Base-by-base conservation (phyloP, 129 eudicot genomes). In the Artemisia annua region DNA sequence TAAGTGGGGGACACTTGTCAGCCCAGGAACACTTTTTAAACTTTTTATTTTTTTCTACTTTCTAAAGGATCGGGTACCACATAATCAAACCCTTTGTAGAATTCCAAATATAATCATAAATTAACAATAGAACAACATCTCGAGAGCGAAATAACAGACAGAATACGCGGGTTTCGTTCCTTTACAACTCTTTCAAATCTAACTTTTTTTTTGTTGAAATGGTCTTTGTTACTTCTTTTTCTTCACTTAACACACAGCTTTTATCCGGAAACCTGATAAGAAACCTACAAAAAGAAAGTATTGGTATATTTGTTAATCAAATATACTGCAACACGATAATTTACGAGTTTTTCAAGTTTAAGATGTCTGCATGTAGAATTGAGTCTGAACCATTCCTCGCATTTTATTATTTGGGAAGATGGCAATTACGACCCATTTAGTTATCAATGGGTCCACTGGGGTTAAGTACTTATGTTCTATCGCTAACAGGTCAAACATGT, bases 141-240 rank as follows among this genome's bases (percentile, higher is more conserved):
- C 63, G 22, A 64, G n/a, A 35, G 16, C 39, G 10, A 64, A 35
- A 49, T 61, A 16, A 30, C 44, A 30, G 17, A 71, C 54, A 70
- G 11, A 60, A 66, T 20, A 53, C 9, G 22, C 22, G 16, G 24
- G 30, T 64, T 64, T 18, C 7, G 30, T 74, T 73, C 72, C 72
- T 74, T 71, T 48, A 55, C 60, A 60, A 46, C 57, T 74, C 61
- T 59, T 63, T 44, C 71, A 52, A 35, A 52, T 74, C 65, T 74
- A 52, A 28, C 32, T 30, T 63, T 63, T 71, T 63, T 74, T 63
- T 74, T 51, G 50, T 10, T 72, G 13, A 7, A 28, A 16, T 48
- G 50, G 46, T 26, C 77, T 48, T 17, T 61, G 7, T 28, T 1
- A 14, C 30, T 54, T 8, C 48, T 18, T 44, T 30, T 30, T 71